A percentile compares a stretch with the other conserved stretches of the same genome.
phyloP scores from a whole-genome alignment of 2,329 filamentous ascomycete species.

The Apiospora saccharicola region DNA sequence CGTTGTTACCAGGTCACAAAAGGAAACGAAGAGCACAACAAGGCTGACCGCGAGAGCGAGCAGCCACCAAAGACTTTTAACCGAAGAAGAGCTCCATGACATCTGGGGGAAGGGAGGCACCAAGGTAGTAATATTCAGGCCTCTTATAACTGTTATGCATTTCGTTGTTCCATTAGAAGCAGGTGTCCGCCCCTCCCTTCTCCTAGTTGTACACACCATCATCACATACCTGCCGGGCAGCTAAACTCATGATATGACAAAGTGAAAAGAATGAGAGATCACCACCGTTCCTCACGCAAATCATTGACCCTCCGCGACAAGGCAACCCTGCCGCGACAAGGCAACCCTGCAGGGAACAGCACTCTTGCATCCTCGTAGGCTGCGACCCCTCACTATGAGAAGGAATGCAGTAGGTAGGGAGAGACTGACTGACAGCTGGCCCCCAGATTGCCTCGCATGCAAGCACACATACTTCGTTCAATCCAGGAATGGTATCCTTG shows the following conservation, averaged over 20 bases:
- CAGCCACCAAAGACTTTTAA: not conserved
- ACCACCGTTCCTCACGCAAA: not conserved
- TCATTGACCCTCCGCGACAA: not conserved
- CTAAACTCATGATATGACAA: not conserved
- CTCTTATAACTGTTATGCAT: not conserved
- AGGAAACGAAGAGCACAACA: not conserved
- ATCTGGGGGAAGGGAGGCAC: not conserved
- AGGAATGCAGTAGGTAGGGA: not conserved
- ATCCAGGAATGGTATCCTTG: too few species aligned
- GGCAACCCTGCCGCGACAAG: not conserved
- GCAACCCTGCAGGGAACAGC: not conserved
- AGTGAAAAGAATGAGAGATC: not conserved
- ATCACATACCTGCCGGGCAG: not conserved
- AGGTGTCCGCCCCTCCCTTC: not conserved
- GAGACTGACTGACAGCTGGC: not conserved
- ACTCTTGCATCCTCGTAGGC: not conserved
- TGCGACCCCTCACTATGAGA: not conserved
- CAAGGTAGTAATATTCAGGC: not conserved
- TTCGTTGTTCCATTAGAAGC: not conserved
- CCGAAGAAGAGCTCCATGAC: not conserved
- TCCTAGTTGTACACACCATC: not conserved
- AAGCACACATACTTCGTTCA: not conserved
- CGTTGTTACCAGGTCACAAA: conserved; percentile 10
- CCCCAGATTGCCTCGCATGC: not conserved
- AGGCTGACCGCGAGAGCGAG: not conserved